These are phyloP conservation scores for Halophytophthora batemanensis DNA, from an alignment of 352 stramenopile species.

Conservation along the genomic window DNA sequence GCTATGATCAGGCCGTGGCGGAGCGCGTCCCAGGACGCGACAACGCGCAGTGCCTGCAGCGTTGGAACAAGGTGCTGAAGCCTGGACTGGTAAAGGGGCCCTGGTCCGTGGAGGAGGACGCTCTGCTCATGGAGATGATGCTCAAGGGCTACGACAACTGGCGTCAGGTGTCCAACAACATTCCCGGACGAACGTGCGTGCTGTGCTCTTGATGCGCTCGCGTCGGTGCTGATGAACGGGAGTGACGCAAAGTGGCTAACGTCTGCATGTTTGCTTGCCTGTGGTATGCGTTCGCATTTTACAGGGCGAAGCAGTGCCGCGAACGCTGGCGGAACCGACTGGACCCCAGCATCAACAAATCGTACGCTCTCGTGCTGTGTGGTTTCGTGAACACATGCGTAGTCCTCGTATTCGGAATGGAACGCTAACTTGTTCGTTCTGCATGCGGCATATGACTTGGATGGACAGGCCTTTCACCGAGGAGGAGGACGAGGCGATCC, in stretches of 20 bases:
- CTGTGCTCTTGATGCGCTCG: too few species aligned
- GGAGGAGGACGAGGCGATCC: slow-evolving; percentile 70
- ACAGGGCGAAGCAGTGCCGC: slow-evolving; percentile 93
- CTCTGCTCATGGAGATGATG: slow-evolving; percentile 82
- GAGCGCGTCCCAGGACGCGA: slow-evolving; percentile 58
- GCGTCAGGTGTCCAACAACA: slow-evolving; percentile 62
- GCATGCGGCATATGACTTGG: background rate
- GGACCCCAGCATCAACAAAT: slow-evolving; percentile 92
- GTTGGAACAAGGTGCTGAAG: slow-evolving; percentile 90
- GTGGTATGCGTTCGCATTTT: slow-evolving; percentile 2
- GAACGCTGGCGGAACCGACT: slow-evolving; percentile 97
- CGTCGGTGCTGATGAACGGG: background rate
- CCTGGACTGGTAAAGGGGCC: slow-evolving; percentile 91
- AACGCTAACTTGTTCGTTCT: background rate
- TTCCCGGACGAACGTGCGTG: slow-evolving; percentile 65
- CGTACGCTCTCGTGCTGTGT: slow-evolving; percentile 28
- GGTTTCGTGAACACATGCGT: background rate
- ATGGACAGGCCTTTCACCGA: slow-evolving; percentile 50
- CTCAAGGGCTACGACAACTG: slow-evolving; percentile 77
- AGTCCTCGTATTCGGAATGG: background rate
- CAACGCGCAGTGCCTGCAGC: slow-evolving; percentile 83
- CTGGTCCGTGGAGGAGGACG: slow-evolving; percentile 91
- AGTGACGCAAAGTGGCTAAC: background rate
- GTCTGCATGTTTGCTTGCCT: background rate
- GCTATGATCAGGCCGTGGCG: slow-evolving; percentile 44